Conservation (phyloP, 1,139 yeast species). For the Protomyces lactucae-debilis region DNA sequence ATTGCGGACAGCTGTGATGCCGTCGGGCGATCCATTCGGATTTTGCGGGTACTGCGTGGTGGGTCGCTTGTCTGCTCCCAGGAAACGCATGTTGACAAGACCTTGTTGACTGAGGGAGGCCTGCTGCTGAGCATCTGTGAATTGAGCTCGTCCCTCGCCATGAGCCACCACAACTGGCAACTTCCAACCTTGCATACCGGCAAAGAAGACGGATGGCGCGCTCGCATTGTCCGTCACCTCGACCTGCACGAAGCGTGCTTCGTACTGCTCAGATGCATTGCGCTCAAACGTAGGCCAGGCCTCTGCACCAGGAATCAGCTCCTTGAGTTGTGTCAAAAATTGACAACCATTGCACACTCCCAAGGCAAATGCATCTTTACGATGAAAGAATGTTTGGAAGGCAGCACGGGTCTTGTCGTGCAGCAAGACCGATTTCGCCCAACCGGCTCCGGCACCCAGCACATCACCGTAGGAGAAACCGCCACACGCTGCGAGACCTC, state of each 20-base stretch:
- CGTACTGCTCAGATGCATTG: slow-evolving; percentile 89
- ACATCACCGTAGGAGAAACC: slow-evolving; percentile 99
- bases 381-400: slow-evolving; percentile 74
- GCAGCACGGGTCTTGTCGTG: slow-evolving; percentile 71
- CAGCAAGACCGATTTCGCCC: slow-evolving; percentile 97
- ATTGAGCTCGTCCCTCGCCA: slow-evolving; percentile 93
- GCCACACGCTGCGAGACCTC: slow-evolving; percentile 97
- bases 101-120: slow-evolving; percentile 47
- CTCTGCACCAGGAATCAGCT: slow-evolving; percentile 89
- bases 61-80: slow-evolving; percentile 81
- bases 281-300: slow-evolving; percentile 96
- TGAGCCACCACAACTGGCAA: slow-evolving; percentile 97
- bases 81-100: slow-evolving; percentile 65
- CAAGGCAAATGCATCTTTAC: slow-evolving; percentile 91
- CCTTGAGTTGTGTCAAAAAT: slow-evolving; percentile 81
- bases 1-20: slow-evolving; percentile 86
- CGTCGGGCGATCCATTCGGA: slow-evolving; percentile 93
- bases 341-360: slow-evolving; percentile 99
- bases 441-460: slow-evolving; percentile 97
- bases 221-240: slow-evolving; percentile 59
- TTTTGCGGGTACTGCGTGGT: slow-evolving; percentile 85
- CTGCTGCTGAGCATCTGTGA: slow-evolving; percentile 45
- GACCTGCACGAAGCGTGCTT: slow-evolving; percentile 89
- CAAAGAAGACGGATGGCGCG: slow-evolving; percentile 66
- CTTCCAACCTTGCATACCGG: slow-evolving; percentile 86